A percentile compares a stretch with the other conserved stretches of the same genome.
phyloP scores from a whole-genome alignment of 2,329 filamentous ascomycete genomes.

The Aureobasidium mangrovei region DNA sequence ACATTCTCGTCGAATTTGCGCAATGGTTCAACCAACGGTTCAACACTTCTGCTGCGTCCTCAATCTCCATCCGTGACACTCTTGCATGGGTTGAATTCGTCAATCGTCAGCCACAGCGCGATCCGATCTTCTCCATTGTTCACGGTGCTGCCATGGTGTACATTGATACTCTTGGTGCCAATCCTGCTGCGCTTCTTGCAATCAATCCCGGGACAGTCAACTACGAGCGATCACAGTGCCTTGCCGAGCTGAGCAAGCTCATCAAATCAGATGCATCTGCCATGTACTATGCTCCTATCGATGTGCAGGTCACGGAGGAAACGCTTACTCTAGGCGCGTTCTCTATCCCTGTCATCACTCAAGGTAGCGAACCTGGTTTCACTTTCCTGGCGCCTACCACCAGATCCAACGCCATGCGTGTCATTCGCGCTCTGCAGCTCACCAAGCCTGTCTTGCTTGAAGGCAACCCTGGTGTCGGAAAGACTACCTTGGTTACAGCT shows the following conservation, averaged over 20 bases:
- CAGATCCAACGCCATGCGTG: slow-evolving; percentile 78
- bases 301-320: slow-evolving; percentile 46
- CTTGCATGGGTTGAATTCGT: slow-evolving; percentile 91
- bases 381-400: slow-evolving; percentile 87
- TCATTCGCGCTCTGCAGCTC: slow-evolving; percentile 80
- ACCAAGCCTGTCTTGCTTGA: slow-evolving; percentile 88
- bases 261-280: slow-evolving; percentile 53
- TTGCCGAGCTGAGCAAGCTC: slow-evolving; percentile 61
- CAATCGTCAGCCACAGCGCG: slow-evolving; percentile 44
- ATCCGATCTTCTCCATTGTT: slow-evolving; percentile 40
- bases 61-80: slow-evolving; percentile 85
- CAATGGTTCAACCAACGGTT: slow-evolving; percentile 83
- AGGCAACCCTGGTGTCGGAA: slow-evolving; percentile 95
- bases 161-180: slow-evolving; percentile 89
- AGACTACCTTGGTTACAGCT: slow-evolving; percentile 85
- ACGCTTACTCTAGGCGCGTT: slow-evolving; percentile 67
- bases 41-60: slow-evolving; percentile 64
- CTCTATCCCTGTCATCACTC: slow-evolving; percentile 40
- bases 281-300: slow-evolving; percentile 57
- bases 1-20: slow-evolving; percentile 73
- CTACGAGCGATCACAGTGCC: slow-evolving; percentile 62
- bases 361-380: slow-evolving; percentile 48
- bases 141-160: slow-evolving; percentile 95
- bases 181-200: slow-evolving; percentile 79
- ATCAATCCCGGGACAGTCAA: slow-evolving; percentile 61